A percentile compares a stretch with the other conserved stretches of the same genome.
These are phyloP conservation scores for Pterocarpus macrocarpus DNA, from an alignment of 306 rosid species.

Conservation along the genomic window DNA sequence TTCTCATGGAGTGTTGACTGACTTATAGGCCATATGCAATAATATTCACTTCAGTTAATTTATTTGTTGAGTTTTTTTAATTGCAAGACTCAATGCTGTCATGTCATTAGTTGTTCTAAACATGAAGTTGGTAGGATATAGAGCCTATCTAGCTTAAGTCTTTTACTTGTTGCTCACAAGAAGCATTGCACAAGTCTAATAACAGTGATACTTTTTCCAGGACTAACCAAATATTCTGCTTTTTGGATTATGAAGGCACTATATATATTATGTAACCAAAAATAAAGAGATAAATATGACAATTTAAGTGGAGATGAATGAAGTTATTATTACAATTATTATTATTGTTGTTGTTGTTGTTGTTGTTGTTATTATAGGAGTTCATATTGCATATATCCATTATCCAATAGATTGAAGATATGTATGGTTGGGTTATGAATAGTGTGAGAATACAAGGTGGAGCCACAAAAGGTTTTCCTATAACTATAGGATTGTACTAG, in stretches of 20 bases:
- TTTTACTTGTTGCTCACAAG: constrained; percentile 19
- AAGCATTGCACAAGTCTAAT: constrained; percentile 21
- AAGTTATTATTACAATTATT: neutral
- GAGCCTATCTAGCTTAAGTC: constrained; percentile 28
- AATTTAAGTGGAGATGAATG: constrained; percentile 16
- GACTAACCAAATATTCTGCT: constrained; percentile 22
- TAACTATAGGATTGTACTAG: neutral
- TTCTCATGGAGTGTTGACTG: constrained; percentile 40
- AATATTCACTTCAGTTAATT: constrained; percentile 40
- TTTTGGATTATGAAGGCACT: constrained; percentile 26
- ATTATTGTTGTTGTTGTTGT: too few species aligned
- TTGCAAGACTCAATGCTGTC: constrained; percentile 33
- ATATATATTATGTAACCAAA: neutral
- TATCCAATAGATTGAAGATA: too few species aligned
- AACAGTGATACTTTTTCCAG: constrained; percentile 16
- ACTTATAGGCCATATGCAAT: constrained; percentile 14
- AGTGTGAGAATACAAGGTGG: too few species aligned
- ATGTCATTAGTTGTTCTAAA: constrained; percentile 34
- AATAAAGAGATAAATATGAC: neutral
- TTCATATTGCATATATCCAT: too few species aligned
- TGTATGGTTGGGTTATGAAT: too few species aligned
- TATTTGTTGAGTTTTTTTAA: constrained; percentile 36
- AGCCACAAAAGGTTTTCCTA: too few species aligned
- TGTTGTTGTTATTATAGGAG: too few species aligned
- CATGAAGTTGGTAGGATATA: constrained; percentile 10